A percentile compares a stretch with the other conserved stretches of the same genome.
Evolutionary conservation across 495 filamentous ascomycete species (phyloP).

Genomic region (Xylaria castorea): DNA sequence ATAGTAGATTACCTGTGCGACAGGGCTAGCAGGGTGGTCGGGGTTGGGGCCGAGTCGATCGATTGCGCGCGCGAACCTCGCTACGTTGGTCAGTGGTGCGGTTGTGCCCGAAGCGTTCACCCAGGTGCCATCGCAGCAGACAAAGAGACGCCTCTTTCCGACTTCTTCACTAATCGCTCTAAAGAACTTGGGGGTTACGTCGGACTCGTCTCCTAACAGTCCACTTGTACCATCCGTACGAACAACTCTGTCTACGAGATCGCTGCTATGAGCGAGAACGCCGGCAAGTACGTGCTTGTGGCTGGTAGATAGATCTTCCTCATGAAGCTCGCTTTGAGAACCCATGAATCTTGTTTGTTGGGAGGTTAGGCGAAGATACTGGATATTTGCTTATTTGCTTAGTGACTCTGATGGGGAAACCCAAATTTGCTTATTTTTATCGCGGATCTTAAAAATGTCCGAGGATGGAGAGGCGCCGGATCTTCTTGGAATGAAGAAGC

Average conservation of each 20-base stretch:
- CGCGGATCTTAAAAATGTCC: not conserved
- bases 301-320: conserved; percentile 7
- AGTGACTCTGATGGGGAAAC: not conserved
- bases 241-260: conserved; percentile 4
- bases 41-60: conserved; percentile 21
- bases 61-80: conserved; percentile 11
- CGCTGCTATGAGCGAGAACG: conserved; percentile 13
- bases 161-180: conserved; percentile 2
- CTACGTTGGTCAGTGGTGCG: conserved; percentile 16
- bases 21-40: not conserved
- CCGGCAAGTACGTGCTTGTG: not conserved
- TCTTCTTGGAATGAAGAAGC: not conserved
- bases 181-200: not conserved
- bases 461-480: not conserved
- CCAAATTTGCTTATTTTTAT: not conserved
- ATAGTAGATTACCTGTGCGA: conserved; percentile 20
- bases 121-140: conserved; percentile 24
- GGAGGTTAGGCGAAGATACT: not conserved
- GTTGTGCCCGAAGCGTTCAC: conserved; percentile 15
- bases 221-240: not conserved
- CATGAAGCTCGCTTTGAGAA: not conserved
- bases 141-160: conserved; percentile 24
- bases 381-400: not conserved
- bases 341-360: not conserved
- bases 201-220: not conserved